Evolutionary conservation across 1,284 basidiomycete species (phyloP).

Genomic region (Marasmius sp.): DNA sequence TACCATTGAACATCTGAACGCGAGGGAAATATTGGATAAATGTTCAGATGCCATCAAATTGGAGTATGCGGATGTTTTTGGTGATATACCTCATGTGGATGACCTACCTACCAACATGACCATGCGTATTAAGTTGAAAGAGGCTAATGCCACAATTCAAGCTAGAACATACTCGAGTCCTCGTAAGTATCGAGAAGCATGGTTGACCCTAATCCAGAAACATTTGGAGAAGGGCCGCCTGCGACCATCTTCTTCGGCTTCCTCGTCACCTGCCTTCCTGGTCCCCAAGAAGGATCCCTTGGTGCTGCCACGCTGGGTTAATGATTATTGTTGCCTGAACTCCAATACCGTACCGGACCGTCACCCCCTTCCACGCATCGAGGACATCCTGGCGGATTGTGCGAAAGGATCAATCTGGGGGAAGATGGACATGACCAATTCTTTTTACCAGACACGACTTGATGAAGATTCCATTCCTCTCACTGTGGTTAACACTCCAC

Average conservation of each 20-base stretch:
- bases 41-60: not conserved
- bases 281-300: constrained; percentile 32
- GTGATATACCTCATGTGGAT: constrained; percentile 12
- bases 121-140: constrained; percentile 23
- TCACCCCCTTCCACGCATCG: constrained; percentile 29
- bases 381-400: constrained; percentile 25
- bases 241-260: constrained; percentile 21
- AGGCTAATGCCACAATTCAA: constrained; percentile 21
- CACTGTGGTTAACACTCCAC: constrained; percentile 29
- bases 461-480: constrained; percentile 30
- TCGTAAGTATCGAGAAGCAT: constrained; percentile 24
- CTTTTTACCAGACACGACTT: constrained; percentile 35
- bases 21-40: constrained; percentile 2
- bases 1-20: constrained; percentile 12
- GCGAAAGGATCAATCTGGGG: constrained; percentile 27
- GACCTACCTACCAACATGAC: constrained; percentile 24
- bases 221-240: constrained; percentile 25
- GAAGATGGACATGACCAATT: constrained; percentile 37
- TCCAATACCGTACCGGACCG: constrained; percentile 8
- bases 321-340: constrained; percentile 33
- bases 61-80: constrained; percentile 5
- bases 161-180: constrained; percentile 21
- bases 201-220: constrained; percentile 24
- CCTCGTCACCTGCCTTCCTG: constrained; percentile 28
- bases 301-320: no score